These are phyloP conservation scores for Paratinospora sagittata DNA, from an alignment of 164 flowering plant genomes.

Conservation along the genomic window DNA sequence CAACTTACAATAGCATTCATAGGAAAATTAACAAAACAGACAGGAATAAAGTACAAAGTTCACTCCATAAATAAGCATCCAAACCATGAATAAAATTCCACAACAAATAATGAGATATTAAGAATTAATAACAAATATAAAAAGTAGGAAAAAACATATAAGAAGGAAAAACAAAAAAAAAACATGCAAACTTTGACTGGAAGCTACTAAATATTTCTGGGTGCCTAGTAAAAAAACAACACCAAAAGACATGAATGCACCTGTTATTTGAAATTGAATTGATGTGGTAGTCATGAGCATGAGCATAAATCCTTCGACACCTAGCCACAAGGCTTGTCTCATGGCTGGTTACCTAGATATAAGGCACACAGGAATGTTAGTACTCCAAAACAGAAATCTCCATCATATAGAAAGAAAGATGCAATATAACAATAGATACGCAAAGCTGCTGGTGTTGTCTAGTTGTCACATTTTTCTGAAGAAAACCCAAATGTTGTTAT, in stretches of 20 bases:
- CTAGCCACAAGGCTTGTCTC: slow-evolving; percentile 82
- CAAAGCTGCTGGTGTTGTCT: no score
- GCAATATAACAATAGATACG: not conserved
- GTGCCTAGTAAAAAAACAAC: not conserved
- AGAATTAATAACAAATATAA: not conserved
- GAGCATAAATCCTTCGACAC: slow-evolving; percentile 97
- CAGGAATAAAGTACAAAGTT: not conserved
- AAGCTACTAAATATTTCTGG: not conserved
- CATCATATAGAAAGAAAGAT: not conserved
- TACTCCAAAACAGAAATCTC: not conserved
- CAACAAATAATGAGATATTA: not conserved
- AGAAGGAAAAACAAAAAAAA: no score
- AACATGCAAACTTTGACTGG: no score
- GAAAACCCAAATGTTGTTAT: no score
- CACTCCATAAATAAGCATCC: not conserved
- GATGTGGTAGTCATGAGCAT: slow-evolving; percentile 99
- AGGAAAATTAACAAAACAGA: not conserved
- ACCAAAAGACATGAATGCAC: slow-evolving; percentile 23
- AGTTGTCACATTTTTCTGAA: not conserved
- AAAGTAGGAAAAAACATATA: no score
- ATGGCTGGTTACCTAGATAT: slow-evolving; percentile 65
- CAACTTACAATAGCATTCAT: not conserved
- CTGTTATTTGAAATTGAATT: slow-evolving; percentile 98
- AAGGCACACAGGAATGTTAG: slow-evolving; percentile 11
- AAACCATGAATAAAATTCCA: not conserved